These are phyloP conservation scores for Boletus sp. DNA, from an alignment of 1,284 basidiomycete genomes.

Conservation along the genomic window DNA sequence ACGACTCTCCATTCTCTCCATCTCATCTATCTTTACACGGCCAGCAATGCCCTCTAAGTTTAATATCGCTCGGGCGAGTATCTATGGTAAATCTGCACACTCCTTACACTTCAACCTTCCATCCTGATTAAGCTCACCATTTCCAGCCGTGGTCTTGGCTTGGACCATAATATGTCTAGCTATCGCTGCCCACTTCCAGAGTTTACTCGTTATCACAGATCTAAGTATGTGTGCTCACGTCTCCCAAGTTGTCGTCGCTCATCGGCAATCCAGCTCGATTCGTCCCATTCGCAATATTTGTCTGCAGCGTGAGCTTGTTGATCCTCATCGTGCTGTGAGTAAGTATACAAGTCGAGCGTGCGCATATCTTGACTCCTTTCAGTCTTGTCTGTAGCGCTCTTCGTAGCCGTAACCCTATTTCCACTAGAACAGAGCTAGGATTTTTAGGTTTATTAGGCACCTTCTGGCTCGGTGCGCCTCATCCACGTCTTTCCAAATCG, in stretches of 20 bases:
- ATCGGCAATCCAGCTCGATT: slow-evolving; percentile 58
- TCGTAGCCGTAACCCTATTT: slow-evolving; percentile 66
- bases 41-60: slow-evolving; percentile 50
- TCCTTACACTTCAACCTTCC: not conserved
- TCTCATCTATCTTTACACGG: slow-evolving; percentile 29
- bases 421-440: slow-evolving; percentile 70
- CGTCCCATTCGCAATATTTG: slow-evolving; percentile 78
- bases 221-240: slow-evolving; percentile 53
- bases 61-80: slow-evolving; percentile 57
- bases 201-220: slow-evolving; percentile 64
- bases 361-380: slow-evolving; percentile 10
- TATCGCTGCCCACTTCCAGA: slow-evolving; percentile 72
- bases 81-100: slow-evolving; percentile 50
- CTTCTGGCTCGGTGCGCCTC: slow-evolving; percentile 67
- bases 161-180: slow-evolving; percentile 73
- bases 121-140: slow-evolving; percentile 10
- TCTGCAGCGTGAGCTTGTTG: slow-evolving; percentile 62
- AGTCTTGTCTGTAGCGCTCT: slow-evolving; percentile 63
- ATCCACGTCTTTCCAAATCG: slow-evolving; percentile 5
- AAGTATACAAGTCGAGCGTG: not conserved
- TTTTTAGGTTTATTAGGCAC: slow-evolving; percentile 67
- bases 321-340: slow-evolving; percentile 64
- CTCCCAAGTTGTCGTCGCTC: slow-evolving; percentile 3
- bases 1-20: slow-evolving; percentile 29
- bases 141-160: slow-evolving; percentile 54